These are phyloP conservation scores for Millerozyma acaciae DNA, from an alignment of 805 yeast species.

Conservation along the genomic window DNA sequence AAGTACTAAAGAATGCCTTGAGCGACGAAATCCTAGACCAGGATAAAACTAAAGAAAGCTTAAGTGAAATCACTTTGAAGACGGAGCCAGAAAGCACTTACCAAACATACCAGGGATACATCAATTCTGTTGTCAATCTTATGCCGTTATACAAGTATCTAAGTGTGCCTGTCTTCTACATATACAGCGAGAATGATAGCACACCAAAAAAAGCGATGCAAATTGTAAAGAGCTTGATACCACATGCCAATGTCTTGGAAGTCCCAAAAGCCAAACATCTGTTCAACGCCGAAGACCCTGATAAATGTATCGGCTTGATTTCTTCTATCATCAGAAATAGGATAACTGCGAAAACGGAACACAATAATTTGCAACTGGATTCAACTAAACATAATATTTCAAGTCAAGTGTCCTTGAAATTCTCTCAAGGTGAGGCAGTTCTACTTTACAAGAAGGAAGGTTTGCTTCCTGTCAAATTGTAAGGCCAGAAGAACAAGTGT, in stretches of 20 bases:
- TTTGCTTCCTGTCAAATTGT: no score
- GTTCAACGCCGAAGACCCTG: constrained; percentile 15
- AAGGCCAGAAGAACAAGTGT: no score
- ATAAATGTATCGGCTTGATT: constrained; percentile 4
- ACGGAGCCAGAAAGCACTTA: constrained; percentile 11
- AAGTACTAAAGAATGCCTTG: constrained; percentile 13
- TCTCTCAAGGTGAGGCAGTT: no score
- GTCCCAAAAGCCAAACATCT: constrained; percentile 11
- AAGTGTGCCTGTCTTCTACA: constrained; percentile 11
- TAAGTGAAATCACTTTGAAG: constrained; percentile 10
- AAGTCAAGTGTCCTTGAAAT: no score
- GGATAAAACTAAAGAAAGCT: constrained; percentile 5
- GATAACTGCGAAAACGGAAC: no score
- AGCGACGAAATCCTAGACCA: constrained; percentile 13
- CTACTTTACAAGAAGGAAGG: no score
- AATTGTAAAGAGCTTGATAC: neutral
- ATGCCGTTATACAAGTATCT: constrained; percentile 7
- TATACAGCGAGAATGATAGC: constrained; percentile 12
- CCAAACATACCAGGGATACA: constrained; percentile 7
- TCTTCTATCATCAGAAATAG: neutral
- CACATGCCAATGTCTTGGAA: constrained; percentile 6
- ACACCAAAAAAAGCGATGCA: constrained; percentile 1
- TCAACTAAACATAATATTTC: no score
- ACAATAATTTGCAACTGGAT: no score
- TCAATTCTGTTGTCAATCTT: constrained; percentile 3